phyloP scores from a whole-genome alignment of 2,329 filamentous ascomycete species.

The Colletotrichum tamarilloi region DNA sequence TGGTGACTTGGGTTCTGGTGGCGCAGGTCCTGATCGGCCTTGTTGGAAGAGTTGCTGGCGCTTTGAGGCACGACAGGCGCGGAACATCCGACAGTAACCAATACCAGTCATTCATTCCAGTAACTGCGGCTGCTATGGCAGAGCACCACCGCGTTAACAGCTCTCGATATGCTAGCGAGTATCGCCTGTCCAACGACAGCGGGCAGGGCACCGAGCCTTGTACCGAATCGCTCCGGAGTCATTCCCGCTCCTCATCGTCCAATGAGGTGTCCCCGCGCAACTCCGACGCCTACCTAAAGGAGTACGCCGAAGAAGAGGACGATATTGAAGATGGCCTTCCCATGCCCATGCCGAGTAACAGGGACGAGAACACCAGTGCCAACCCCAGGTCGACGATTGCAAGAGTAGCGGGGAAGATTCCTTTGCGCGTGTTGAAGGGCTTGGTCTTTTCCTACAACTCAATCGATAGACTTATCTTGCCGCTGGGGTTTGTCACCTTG shows the following conservation, averaged over 20 bases:
- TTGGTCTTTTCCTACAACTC: slow-evolving; percentile 72
- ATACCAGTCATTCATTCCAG: slow-evolving; percentile 69
- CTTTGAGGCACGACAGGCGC: slow-evolving; percentile 4
- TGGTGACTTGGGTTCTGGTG: slow-evolving; percentile 76
- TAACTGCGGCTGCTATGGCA: slow-evolving; percentile 66
- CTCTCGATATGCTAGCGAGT: slow-evolving; percentile 39
- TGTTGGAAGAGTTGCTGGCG: slow-evolving; percentile 68
- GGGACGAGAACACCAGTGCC: slow-evolving; percentile 47
- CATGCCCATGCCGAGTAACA: slow-evolving; percentile 55
- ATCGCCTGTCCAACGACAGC: slow-evolving; percentile 76
- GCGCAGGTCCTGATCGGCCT: slow-evolving; percentile 78
- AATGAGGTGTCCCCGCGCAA: slow-evolving; percentile 51
- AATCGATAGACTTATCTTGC: slow-evolving; percentile 81
- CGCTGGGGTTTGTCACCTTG: slow-evolving; percentile 80
- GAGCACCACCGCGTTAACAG: slow-evolving; percentile 57
- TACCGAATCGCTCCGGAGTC: slow-evolving; percentile 74
- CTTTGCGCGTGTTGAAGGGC: slow-evolving; percentile 65
- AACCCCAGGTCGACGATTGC: slow-evolving; percentile 56
- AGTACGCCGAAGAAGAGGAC: slow-evolving; percentile 62
- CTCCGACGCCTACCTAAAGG: slow-evolving; percentile 45
- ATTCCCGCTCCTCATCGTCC: slow-evolving; percentile 70
- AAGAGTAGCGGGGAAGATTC: slow-evolving; percentile 66
- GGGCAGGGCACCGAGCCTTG: slow-evolving; percentile 79
- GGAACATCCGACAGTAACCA: slow-evolving; percentile 50
- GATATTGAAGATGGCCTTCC: slow-evolving; percentile 46